A percentile compares a stretch with the other conserved stretches of the same genome.
Evolutionary conservation across 2,329 filamentous ascomycete genomes (phyloP).

Genomic region (Aureobasidium sp.): DNA sequence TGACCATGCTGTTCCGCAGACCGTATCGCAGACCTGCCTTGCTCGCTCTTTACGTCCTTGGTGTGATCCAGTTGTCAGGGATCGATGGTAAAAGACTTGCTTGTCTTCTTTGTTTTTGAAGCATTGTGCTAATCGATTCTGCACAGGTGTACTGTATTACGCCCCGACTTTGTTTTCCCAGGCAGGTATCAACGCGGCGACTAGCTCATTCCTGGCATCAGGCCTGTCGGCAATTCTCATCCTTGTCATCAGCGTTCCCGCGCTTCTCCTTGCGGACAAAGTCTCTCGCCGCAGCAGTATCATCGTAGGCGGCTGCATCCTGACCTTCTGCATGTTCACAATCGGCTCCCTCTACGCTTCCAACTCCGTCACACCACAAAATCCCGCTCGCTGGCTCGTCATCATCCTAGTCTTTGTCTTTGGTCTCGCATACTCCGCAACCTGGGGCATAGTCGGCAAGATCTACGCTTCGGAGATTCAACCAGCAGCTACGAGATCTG

Average conservation of each 20-base stretch:
- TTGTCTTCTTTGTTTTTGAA: slow-evolving; percentile 47
- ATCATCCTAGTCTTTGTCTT: slow-evolving; percentile 43
- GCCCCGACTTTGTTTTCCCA: slow-evolving; percentile 49
- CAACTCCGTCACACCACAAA: slow-evolving; percentile 9
- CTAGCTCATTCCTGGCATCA: slow-evolving; percentile 49
- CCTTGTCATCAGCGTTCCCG: slow-evolving; percentile 45
- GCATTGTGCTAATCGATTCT: slow-evolving; percentile 17
- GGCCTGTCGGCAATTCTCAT: slow-evolving; percentile 50
- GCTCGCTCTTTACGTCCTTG: slow-evolving; percentile 49
- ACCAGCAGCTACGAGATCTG: slow-evolving; percentile 43
- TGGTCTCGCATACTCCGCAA: slow-evolving; percentile 36
- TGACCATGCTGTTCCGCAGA: slow-evolving; percentile 19
- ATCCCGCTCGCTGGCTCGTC: slow-evolving; percentile 37
- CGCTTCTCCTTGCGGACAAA: slow-evolving; percentile 43
- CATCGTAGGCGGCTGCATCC: slow-evolving; percentile 44
- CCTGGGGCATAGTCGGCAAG: slow-evolving; percentile 48
- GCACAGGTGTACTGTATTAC: slow-evolving; percentile 33
- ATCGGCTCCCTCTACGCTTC: slow-evolving; percentile 46
- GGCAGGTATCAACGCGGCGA: slow-evolving; percentile 43
- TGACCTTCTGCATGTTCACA: slow-evolving; percentile 44
- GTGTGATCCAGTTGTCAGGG: slow-evolving; percentile 51
- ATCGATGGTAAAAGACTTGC: slow-evolving; percentile 43
- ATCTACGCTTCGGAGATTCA: slow-evolving; percentile 52
- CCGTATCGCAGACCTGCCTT: slow-evolving; percentile 35
- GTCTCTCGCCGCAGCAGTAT: slow-evolving; percentile 47